These are phyloP conservation scores for Schizochytrium sp. DNA, from an alignment of 108 stramenopile genomes.

Conservation along the genomic window DNA sequence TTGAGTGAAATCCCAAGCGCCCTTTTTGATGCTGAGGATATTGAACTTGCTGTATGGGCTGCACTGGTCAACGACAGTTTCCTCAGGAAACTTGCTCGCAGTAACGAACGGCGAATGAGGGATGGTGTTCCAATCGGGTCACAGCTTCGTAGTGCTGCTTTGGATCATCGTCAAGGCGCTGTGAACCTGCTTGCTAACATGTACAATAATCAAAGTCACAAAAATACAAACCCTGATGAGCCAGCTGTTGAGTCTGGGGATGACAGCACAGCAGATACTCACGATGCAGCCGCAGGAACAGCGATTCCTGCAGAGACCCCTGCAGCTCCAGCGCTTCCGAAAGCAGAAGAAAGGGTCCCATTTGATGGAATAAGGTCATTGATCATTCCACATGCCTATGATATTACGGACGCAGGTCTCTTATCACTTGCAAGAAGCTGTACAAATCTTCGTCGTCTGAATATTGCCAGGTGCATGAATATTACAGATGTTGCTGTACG, in stretches of 20 bases:
- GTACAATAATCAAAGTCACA: no score
- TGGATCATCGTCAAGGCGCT: not conserved
- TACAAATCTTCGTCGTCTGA: not conserved
- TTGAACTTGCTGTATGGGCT: conserved; percentile 31
- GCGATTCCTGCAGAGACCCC: not conserved
- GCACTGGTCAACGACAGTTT: conserved; percentile 9
- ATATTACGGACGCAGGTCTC: conserved; percentile 39
- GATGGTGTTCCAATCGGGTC: conserved; percentile 19
- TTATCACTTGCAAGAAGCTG: conserved; percentile 14
- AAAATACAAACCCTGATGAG: not conserved
- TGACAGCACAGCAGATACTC: not conserved
- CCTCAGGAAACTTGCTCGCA: not conserved
- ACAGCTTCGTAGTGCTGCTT: conserved; percentile 1
- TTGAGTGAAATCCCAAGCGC: not conserved
- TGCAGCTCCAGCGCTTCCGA: not conserved
- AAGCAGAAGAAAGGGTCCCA: not conserved
- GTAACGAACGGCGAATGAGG: not conserved
- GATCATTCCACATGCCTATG: conserved; percentile 36
- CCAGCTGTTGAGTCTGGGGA: not conserved
- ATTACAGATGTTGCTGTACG: conserved; percentile 27
- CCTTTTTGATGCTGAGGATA: conserved; percentile 39
- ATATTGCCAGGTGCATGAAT: conserved; percentile 7
- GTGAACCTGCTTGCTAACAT: not conserved
- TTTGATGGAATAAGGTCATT: conserved; percentile 25
- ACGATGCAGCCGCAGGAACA: not conserved